Evolutionary conservation across 2,329 filamentous ascomycete genomes (phyloP).

Genomic region (Calonectria ilicicola): DNA sequence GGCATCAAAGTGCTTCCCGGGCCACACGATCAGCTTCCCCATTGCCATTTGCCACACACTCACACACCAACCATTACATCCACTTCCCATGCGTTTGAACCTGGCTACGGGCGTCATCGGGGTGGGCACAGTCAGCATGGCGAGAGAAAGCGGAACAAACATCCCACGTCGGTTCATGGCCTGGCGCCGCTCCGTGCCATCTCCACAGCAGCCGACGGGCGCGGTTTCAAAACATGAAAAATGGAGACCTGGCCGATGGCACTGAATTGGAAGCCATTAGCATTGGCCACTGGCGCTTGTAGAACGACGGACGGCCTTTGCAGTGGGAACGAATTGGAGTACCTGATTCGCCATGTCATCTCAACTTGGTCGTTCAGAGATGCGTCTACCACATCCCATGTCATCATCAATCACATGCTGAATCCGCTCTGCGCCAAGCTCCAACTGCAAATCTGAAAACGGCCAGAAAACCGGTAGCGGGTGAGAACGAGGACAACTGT

Average conservation of each 20-base stretch:
- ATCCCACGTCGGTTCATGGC: constrained; percentile 18
- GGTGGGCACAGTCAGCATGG: constrained; percentile 26
- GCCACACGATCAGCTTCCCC: too few species aligned
- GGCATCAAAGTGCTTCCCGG: background rate
- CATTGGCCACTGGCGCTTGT: background rate
- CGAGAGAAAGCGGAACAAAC: background rate
- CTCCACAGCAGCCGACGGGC: constrained; percentile 22
- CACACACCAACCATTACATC: background rate
- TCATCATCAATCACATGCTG: too few species aligned
- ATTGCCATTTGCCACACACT: background rate
- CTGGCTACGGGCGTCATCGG: constrained; percentile 13
- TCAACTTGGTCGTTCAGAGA: background rate
- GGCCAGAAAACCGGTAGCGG: background rate
- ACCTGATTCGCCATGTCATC: background rate
- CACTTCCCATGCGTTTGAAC: background rate
- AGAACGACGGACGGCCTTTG: background rate
- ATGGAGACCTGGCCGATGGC: background rate
- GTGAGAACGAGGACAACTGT: background rate
- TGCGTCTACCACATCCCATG: background rate
- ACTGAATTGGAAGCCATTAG: background rate
- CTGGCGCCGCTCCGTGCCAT: constrained; percentile 6
- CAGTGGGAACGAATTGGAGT: background rate
- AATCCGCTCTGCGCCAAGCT: too few species aligned
- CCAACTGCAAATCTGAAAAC: background rate
- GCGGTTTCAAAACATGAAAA: background rate